Base-by-base conservation (phyloP, 768 basidiomycete genomes). In the Imleria badia region DNA sequence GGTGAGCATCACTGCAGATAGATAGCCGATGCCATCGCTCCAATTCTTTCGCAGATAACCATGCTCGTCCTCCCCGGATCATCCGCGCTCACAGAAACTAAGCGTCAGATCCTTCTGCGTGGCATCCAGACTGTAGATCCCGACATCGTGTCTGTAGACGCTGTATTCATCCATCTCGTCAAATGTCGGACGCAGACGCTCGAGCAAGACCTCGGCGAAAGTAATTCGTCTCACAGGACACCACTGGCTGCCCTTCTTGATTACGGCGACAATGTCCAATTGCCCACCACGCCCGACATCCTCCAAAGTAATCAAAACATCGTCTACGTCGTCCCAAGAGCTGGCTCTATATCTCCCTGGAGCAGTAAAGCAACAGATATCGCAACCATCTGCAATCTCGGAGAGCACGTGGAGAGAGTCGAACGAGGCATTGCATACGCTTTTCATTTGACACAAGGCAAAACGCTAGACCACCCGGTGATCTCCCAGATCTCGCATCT, bases 321-420 rank as follows among this genome's bases (percentile, higher is more conserved):
- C 12, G 73, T 85, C 39, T 96, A 84, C 67, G 84, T 97, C 38
- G 74, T 89, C 7, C 95, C 95, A 12, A 76, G 95, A 54, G 79
- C 84, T 9, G 95, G 96, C 5, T 94, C 95, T 5, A 88, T 98
- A 64, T 98, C 96, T 5, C 95, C 97, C 3, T 99, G 97, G 97
- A 98, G 96, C 6, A 96, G 91, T 72, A 99, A 99, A 74, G 96
- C 97, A 3, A 98, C 96, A 0, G 95, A 99, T 68, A 98, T 99
- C 51, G 82, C 95, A 20, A 75, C 74, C 10, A 83, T 98, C 48
- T 99, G 97, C 75, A 87, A 87, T 49, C 84, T 99, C 3, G 83
- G 79, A 19, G 67, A 72, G 3, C 76, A 85, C 50, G 74, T 99
- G 48, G 82, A 88, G 58, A 82, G 97, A 36, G 73, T 99, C 52